Evolutionary conservation across 148 eudicot genomes (phyloP), one percentile per base, ranked within the genome.

Genomic region (Camellia japonica): DNA sequence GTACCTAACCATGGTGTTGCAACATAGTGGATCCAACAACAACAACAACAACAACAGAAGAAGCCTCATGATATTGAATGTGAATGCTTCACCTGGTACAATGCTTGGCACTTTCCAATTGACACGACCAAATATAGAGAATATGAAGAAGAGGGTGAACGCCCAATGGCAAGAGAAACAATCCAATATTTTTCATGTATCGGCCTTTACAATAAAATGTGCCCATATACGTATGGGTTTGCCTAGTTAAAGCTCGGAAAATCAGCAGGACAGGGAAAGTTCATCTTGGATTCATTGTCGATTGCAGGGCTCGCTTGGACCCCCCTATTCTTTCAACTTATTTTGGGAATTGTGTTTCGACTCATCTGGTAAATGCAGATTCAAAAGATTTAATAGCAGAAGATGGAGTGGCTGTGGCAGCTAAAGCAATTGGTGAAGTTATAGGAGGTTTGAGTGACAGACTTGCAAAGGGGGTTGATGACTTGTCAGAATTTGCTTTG

Each of bases 241-340:
- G 82, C 77, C 49, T 72, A 16, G 23, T 61, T 38, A 79, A 47
- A 71, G 59, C 77, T 2, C 38, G 41, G 23, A 79, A 38, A 49
- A 13, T 59, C 38, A 30, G 38, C 2, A 8, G 3, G 0, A 44
- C 42, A 4, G 10, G 71, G 59, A 71, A 18, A 51, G 61, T 63
- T 16, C 65, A 58, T 5, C 61, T 79, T 30, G 77, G n/a, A 19
- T 14, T 79, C 47, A 60, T 4, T 1, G 51, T 71, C 5, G 76
- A 79, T 71, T 79, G 82, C 68, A 72, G 82, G 70, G 23, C 82
- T n/a, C 82, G 82, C 15, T 30, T 79, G 60, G 52, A 49, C 0
- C 52, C 52, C 7, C 52, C n/a, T n/a, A n/a, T n/a, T n/a, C n/a
- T n/a, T n/a, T n/a, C n/a, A n/a, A n/a, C n/a, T n/a, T n/a, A n/a